Evolutionary conservation across 768 basidiomycete genomes (phyloP).

Genomic region (Phylloporus arenicola): DNA sequence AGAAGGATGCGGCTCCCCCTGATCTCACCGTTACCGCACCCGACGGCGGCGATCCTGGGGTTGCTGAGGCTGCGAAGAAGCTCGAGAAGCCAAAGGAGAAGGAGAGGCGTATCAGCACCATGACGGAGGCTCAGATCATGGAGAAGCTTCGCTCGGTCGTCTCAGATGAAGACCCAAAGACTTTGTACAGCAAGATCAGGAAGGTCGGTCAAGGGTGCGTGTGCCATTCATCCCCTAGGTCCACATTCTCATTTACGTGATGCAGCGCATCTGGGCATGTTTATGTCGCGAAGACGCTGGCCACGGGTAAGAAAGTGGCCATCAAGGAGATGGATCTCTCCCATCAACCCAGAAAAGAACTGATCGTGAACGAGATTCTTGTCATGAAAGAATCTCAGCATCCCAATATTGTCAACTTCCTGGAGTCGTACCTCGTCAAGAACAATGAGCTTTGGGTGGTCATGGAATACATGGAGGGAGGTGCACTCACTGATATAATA

Average conservation of each 20-base stretch:
- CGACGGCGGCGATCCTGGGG: constrained; percentile 41
- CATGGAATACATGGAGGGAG: constrained; percentile 99
- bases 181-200: constrained; percentile 92
- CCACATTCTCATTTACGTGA: constrained; percentile 6
- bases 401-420: constrained; percentile 94
- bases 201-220: constrained; percentile 98
- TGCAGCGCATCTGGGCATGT: constrained; percentile 93
- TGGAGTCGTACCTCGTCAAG: constrained; percentile 86
- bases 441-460: constrained; percentile 92
- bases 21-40: constrained; percentile 49
- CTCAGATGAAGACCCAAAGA: constrained; percentile 78
- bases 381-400: constrained; percentile 99
- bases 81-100: constrained; percentile 57
- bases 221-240: constrained; percentile 1
- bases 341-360: constrained; percentile 93
- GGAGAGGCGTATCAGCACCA: constrained; percentile 85
- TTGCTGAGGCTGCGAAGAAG: constrained; percentile 67
- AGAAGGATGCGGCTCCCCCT: constrained; percentile 35
- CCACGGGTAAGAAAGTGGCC: constrained; percentile 83
- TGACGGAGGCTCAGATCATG: constrained; percentile 98
- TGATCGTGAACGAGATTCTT: constrained; percentile 95
- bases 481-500: constrained; percentile 95
- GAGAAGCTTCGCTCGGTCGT: constrained; percentile 91
- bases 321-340: constrained; percentile 98
- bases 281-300: constrained; percentile 89